Evolutionary conservation across 2,329 filamentous ascomycete species (phyloP).

Genomic region (Verticillium albo-atrum): DNA sequence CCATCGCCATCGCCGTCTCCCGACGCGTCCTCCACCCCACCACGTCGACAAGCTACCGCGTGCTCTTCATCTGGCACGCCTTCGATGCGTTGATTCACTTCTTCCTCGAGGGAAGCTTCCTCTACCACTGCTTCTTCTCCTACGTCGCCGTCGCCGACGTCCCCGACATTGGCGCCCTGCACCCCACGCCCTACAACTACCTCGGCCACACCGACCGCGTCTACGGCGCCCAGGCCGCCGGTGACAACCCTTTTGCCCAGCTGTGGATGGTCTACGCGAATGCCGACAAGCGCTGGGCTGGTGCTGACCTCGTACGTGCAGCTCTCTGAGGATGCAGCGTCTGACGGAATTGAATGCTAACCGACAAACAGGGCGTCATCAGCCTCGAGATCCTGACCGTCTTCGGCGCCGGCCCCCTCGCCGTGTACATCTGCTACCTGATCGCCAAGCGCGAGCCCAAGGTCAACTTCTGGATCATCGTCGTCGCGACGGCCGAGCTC

Average conservation of each 20-base stretch:
- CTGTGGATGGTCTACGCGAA: constrained; percentile 67
- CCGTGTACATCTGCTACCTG: constrained; percentile 56
- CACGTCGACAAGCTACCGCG: constrained; percentile 55
- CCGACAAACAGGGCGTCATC: constrained; percentile 40
- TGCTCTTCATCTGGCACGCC: constrained; percentile 91
- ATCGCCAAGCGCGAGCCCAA: constrained; percentile 50
- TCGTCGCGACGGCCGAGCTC: constrained; percentile 61
- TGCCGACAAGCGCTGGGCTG: constrained; percentile 60
- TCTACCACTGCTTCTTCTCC: constrained; percentile 89
- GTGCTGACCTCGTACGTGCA: constrained; percentile 49
- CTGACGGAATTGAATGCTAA: neutral
- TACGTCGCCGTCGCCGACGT: constrained; percentile 32
- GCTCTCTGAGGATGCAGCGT: too few species aligned
- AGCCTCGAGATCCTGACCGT: constrained; percentile 64
- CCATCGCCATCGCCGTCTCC: constrained; percentile 45
- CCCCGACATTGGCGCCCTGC: constrained; percentile 26
- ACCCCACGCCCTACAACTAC: constrained; percentile 48
- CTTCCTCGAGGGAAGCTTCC: constrained; percentile 83
- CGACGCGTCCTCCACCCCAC: constrained; percentile 40
- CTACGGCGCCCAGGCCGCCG: constrained; percentile 54
- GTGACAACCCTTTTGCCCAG: constrained; percentile 49
- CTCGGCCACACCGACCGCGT: constrained; percentile 43
- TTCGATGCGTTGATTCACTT: constrained; percentile 92
- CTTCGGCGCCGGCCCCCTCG: constrained; percentile 56
- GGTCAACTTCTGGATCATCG: constrained; percentile 57